Conservation (phyloP, 768 basidiomycete species). For the Phylloporus scabripes region DNA sequence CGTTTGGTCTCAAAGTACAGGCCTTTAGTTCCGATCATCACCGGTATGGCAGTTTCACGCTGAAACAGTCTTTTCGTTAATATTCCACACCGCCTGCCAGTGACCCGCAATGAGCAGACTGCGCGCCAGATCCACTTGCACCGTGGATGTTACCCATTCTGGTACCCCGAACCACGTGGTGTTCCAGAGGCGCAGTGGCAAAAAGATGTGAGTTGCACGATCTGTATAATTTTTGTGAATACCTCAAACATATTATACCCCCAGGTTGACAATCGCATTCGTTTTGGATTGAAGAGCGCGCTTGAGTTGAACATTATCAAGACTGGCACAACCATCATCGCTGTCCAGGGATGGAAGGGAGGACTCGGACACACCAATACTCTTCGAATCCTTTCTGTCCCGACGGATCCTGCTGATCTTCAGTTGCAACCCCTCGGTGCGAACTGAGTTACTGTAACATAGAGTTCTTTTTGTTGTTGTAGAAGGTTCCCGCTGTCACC, state of each 20-base stretch:
- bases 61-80: conserved; percentile 7
- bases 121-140: conserved; percentile 95
- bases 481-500: conserved; percentile 11
- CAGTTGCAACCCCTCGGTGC: conserved; percentile 59
- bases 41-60: conserved; percentile 47
- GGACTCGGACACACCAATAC: conserved; percentile 96
- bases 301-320: conserved; percentile 81
- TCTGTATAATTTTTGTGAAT: neutral
- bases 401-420: conserved; percentile 74
- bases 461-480: conserved; percentile 4
- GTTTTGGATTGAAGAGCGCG: conserved; percentile 82
- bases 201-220: conserved; percentile 65
- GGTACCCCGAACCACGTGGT: conserved; percentile 93
- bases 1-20: conserved; percentile 96
- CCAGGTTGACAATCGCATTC: conserved; percentile 84
- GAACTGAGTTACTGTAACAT: conserved; percentile 10
- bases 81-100: conserved; percentile 33
- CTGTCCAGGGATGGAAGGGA: conserved; percentile 99
- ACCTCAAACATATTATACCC: conserved; percentile 9
- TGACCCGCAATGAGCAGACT: conserved; percentile 94
- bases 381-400: conserved; percentile 76
- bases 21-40: conserved; percentile 89
- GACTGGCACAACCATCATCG: conserved; percentile 84
- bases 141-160: conserved; percentile 95
- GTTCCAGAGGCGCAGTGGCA: conserved; percentile 91